Conservation (phyloP, 2,329 filamentous ascomycete species). For the Botrytis galanthina region DNA sequence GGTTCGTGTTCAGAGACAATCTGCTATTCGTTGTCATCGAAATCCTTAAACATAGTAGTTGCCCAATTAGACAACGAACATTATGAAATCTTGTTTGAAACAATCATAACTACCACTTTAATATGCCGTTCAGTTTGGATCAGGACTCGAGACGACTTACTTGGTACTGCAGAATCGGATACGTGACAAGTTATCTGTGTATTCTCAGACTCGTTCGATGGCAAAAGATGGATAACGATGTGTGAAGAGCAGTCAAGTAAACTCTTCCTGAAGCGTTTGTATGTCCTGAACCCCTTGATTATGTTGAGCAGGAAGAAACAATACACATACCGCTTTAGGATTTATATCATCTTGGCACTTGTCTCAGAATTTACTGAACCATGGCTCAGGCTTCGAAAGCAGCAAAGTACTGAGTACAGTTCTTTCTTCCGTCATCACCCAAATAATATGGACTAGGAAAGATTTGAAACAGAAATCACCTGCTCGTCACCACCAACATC, state of each 20-base stretch:
- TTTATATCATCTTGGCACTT: background rate
- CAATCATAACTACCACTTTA: no score
- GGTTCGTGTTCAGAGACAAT: background rate
- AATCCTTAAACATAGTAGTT: no score
- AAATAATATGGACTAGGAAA: background rate
- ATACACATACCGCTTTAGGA: accelerated
- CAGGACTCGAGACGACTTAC: background rate
- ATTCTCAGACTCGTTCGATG: background rate
- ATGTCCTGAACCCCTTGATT: background rate
- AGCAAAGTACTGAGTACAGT: background rate
- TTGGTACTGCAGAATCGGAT: background rate
- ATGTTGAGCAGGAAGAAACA: accelerated
- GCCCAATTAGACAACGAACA: background rate
- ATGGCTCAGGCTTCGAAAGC: background rate
- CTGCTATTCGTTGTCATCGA: background rate
- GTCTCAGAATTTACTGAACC: background rate
- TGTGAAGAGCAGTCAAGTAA: no score
- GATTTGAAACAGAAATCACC: no score
- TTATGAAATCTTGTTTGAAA: background rate
- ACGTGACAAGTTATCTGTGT: background rate
- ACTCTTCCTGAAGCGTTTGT: background rate
- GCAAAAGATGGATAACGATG: background rate
- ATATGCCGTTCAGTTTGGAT: background rate
- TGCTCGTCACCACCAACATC: background rate
- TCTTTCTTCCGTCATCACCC: background rate